Percentiles rank a stretch among this genome's conserved stretches.
Evolutionary conservation across 2,329 filamentous ascomycete genomes (phyloP).

Genomic region (Neofusicoccum sp.): DNA sequence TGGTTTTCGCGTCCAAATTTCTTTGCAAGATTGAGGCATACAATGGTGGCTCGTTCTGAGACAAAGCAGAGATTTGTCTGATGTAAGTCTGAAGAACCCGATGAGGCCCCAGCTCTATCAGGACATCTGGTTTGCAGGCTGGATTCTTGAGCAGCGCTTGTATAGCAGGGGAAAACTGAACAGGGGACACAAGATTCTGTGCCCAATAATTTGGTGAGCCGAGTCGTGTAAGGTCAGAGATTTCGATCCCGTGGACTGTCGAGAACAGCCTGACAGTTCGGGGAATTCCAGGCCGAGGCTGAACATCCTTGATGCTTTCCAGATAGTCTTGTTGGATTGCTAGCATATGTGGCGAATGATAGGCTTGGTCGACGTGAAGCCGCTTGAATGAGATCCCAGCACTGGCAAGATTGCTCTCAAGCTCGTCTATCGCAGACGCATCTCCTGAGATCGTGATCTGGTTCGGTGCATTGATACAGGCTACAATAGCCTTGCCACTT

Average conservation of each 20-base stretch:
- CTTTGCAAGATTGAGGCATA: too few relatives aligned
- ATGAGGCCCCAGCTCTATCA: too few relatives aligned
- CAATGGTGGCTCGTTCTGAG: too few relatives aligned
- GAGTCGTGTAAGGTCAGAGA: too few relatives aligned
- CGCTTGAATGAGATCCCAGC: slow-evolving; percentile 22
- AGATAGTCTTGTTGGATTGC: slow-evolving; percentile 17
- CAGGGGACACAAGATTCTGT: too few relatives aligned
- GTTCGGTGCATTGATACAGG: slow-evolving; percentile 25
- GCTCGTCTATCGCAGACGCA: not conserved
- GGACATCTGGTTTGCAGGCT: too few relatives aligned
- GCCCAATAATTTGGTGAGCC: too few relatives aligned
- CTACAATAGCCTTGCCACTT: slow-evolving; percentile 23
- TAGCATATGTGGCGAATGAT: slow-evolving; percentile 26
- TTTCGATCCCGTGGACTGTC: too few relatives aligned
- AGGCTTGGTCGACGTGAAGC: slow-evolving; percentile 25
- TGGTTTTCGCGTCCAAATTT: not conserved
- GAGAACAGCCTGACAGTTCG: not conserved
- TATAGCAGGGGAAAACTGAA: too few relatives aligned
- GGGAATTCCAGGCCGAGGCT: slow-evolving; percentile 21
- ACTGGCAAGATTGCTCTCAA: not conserved
- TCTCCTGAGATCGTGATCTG: slow-evolving; percentile 14
- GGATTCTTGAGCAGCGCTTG: too few relatives aligned
- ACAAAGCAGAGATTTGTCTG: too few relatives aligned
- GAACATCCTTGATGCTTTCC: slow-evolving; percentile 25
- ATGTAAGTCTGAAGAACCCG: too few relatives aligned